A percentile compares a stretch with the other conserved stretches of the same genome.
These are phyloP conservation scores for Ophiostoma sp. DNA, from an alignment of 2,329 filamentous ascomycete genomes.

Conservation along the genomic window DNA sequence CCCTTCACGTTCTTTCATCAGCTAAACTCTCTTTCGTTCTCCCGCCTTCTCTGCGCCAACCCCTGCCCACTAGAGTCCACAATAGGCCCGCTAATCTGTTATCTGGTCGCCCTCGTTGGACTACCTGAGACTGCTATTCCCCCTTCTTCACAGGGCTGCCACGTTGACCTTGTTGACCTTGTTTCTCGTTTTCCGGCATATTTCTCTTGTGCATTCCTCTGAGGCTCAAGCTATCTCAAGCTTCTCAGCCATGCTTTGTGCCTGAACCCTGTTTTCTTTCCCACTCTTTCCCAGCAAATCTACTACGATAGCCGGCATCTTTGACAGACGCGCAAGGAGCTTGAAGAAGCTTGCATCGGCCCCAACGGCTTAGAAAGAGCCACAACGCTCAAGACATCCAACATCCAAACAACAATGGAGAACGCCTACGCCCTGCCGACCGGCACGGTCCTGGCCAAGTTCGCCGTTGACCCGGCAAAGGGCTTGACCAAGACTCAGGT, in stretches of 20 bases:
- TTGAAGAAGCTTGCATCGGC: background rate
- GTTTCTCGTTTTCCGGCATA: background rate
- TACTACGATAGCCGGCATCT: background rate
- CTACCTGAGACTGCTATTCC: conserved; percentile 6
- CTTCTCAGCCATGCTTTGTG: conserved; percentile 3
- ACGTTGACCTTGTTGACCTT: conserved; percentile 14
- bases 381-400: background rate
- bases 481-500: conserved; percentile 59
- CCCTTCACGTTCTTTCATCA: background rate
- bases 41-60: background rate
- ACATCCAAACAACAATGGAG: conserved; percentile 46
- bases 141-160: conserved; percentile 13
- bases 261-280: background rate
- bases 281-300: background rate
- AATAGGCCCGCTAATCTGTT: conserved; percentile 13
- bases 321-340: background rate
- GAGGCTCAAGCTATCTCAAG: conserved; percentile 6
- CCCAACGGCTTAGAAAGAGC: background rate
- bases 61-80: conserved; percentile 4
- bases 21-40: background rate
- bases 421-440: conserved; percentile 55
- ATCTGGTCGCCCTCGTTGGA: conserved; percentile 6
- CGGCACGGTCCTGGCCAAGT: conserved; percentile 53
- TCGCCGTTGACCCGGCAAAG: conserved; percentile 49
- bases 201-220: background rate